Percentiles rank a stretch among this genome's conserved stretches.
Conservation (phyloP, 805 yeast genomes). For the Tetrapisispora arboricola region DNA sequence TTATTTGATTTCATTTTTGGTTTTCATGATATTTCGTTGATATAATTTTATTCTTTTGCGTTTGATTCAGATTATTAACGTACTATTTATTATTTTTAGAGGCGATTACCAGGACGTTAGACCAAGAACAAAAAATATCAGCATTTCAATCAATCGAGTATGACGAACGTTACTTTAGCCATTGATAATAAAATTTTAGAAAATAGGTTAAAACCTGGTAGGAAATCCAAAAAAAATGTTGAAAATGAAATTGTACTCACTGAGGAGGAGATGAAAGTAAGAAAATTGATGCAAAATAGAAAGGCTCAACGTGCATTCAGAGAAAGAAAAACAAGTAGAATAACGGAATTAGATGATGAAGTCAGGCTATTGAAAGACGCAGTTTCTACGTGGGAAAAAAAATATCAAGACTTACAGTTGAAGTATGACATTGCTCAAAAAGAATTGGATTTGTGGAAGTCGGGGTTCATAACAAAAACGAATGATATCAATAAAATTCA, state of each 20-base stretch:
- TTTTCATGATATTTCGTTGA: too few species aligned
- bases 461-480: neutral
- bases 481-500: neutral
- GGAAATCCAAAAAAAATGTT: slow-evolving; percentile 33
- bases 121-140: too few species aligned
- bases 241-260: slow-evolving; percentile 31
- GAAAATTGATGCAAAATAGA: slow-evolving; percentile 80
- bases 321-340: slow-evolving; percentile 76
- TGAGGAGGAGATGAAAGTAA: slow-evolving; percentile 77
- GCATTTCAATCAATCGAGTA: neutral
- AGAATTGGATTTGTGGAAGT: neutral
- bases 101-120: neutral
- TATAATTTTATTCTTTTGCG: too few species aligned
- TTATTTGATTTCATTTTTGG: too few species aligned
- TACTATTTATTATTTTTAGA: too few species aligned
- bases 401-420: slow-evolving; percentile 19
- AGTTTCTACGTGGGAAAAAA: slow-evolving; percentile 57
- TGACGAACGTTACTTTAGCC: neutral
- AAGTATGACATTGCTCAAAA: slow-evolving; percentile 41
- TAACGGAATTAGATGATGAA: slow-evolving; percentile 60
- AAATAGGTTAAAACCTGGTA: slow-evolving; percentile 67
- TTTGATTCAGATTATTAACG: too few species aligned
- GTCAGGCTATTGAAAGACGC: slow-evolving; percentile 29
- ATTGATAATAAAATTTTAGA: slow-evolving; percentile 73
- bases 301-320: slow-evolving; percentile 90